Evolutionary conservation across 129 eudicot genomes (phyloP).

Genomic region (Daucus carota): DNA sequence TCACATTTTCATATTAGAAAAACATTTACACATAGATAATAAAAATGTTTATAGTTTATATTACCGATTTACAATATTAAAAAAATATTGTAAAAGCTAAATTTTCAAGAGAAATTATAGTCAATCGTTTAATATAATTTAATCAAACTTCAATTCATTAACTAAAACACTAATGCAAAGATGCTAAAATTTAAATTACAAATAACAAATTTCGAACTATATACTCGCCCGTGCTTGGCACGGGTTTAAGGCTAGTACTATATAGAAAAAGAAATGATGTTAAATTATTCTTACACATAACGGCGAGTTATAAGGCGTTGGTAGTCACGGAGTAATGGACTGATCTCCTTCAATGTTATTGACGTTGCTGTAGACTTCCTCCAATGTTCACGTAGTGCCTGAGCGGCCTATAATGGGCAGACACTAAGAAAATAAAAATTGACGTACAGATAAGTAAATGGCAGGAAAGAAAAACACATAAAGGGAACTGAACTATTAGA

Average conservation of each 20-base stretch:
- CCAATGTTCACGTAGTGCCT: constrained; percentile 85
- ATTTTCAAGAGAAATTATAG: too few species aligned
- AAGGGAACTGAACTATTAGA: constrained; percentile 5
- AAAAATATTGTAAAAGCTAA: too few species aligned
- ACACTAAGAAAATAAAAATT: background rate
- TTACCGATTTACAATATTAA: too few species aligned
- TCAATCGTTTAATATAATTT: too few species aligned
- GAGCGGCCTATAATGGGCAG: constrained; percentile 36
- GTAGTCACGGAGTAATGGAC: constrained; percentile 75
- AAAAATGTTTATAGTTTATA: too few species aligned
- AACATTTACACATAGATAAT: too few species aligned
- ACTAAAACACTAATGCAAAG: too few species aligned
- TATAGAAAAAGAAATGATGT: background rate
- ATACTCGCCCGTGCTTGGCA: too few species aligned
- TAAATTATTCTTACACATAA: constrained; percentile 43
- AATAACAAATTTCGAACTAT: too few species aligned
- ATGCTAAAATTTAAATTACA: too few species aligned
- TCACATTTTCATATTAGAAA: too few species aligned
- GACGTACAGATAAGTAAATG: background rate
- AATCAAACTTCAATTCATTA: too few species aligned
- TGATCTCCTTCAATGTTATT: constrained; percentile 67
- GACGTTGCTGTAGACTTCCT: constrained; percentile 41
- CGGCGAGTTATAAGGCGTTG: constrained; percentile 64
- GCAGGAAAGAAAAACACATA: background rate
- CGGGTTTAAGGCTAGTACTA: background rate